These are phyloP conservation scores for Tulasnella sp. DNA, from an alignment of 768 basidiomycete genomes.

Conservation along the genomic window DNA sequence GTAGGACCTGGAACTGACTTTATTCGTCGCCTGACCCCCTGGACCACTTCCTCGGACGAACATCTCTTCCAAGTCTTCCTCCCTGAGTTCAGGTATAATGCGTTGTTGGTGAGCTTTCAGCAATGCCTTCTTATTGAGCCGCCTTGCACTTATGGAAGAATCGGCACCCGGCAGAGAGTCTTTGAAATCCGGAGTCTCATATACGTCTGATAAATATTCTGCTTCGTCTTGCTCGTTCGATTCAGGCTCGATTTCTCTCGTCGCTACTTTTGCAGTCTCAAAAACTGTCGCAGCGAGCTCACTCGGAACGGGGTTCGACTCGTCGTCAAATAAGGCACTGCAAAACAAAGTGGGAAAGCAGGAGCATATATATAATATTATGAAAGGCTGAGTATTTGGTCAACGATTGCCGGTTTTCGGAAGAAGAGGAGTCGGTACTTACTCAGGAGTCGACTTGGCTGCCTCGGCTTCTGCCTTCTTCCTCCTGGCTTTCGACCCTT, in stretches of 20 bases:
- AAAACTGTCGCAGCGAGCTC: neutral
- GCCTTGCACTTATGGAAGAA: neutral
- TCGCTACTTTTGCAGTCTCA: neutral
- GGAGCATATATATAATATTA: neutral
- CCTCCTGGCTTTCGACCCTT: neutral
- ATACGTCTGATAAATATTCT: neutral
- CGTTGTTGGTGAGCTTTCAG: conserved; percentile 62
- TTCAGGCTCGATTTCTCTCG: neutral
- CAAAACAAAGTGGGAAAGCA: neutral
- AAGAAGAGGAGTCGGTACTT: neutral
- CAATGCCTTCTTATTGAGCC: conserved; percentile 31
- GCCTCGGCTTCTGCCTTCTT: neutral
- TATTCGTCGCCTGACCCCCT: conserved; percentile 96
- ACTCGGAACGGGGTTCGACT: neutral
- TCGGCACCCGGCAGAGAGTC: neutral
- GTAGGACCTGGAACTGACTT: conserved; percentile 32
- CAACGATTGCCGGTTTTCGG: neutral
- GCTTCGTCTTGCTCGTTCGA: neutral
- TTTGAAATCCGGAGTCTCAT: conserved; percentile 10
- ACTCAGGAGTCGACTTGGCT: neutral
- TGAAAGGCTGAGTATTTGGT: neutral
- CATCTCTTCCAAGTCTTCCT: conserved; percentile 75
- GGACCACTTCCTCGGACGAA: conserved; percentile 89
- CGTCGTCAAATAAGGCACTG: neutral
- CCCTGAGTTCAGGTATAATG: conserved; percentile 55